These are phyloP conservation scores for Mycosphaerella sp. DNA, from an alignment of 2,329 filamentous ascomycete species.

Conservation along the genomic window DNA sequence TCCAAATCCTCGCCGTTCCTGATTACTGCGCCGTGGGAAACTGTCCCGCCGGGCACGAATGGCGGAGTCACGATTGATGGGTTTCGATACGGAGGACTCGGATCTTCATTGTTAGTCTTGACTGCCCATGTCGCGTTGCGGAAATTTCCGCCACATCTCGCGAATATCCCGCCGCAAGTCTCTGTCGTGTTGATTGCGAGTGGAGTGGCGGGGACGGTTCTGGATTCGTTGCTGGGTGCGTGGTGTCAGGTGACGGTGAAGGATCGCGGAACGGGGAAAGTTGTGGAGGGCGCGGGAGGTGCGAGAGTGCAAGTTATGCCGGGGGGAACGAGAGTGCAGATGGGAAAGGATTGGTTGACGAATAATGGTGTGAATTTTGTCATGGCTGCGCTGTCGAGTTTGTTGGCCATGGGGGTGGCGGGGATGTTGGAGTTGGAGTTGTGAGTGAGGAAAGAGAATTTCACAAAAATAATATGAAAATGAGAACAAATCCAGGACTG, in stretches of 20 bases:
- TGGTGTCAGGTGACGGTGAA: slow-evolving; percentile 78
- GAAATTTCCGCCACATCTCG: slow-evolving; percentile 15
- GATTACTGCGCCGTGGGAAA: slow-evolving; percentile 73
- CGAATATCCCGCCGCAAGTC: slow-evolving; percentile 11
- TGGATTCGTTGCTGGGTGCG: slow-evolving; percentile 84
- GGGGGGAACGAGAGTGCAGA: slow-evolving; percentile 46
- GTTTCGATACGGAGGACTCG: slow-evolving; percentile 40
- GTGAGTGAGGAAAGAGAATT: not conserved
- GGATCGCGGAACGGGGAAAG: slow-evolving; percentile 75
- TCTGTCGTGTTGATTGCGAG: slow-evolving; percentile 53
- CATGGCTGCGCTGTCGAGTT: slow-evolving; percentile 78
- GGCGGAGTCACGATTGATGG: slow-evolving; percentile 78
- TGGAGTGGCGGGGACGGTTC: slow-evolving; percentile 70
- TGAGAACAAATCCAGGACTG: too few relatives aligned
- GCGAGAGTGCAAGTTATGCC: slow-evolving; percentile 43
- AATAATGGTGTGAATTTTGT: slow-evolving; percentile 95
- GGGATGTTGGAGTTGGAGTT: slow-evolving; percentile 15
- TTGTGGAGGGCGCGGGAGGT: slow-evolving; percentile 68
- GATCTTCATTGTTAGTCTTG: slow-evolving; percentile 55
- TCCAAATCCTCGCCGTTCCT: slow-evolving; percentile 69
- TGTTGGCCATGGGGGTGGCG: slow-evolving; percentile 63
- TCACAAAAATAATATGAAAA: too few relatives aligned
- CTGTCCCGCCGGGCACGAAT: slow-evolving; percentile 86
- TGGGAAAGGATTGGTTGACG: slow-evolving; percentile 68
- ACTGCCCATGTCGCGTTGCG: slow-evolving; percentile 49